These are phyloP conservation scores for Aspergillus neoniger DNA, from an alignment of 2,329 filamentous ascomycete genomes.

Conservation along the genomic window DNA sequence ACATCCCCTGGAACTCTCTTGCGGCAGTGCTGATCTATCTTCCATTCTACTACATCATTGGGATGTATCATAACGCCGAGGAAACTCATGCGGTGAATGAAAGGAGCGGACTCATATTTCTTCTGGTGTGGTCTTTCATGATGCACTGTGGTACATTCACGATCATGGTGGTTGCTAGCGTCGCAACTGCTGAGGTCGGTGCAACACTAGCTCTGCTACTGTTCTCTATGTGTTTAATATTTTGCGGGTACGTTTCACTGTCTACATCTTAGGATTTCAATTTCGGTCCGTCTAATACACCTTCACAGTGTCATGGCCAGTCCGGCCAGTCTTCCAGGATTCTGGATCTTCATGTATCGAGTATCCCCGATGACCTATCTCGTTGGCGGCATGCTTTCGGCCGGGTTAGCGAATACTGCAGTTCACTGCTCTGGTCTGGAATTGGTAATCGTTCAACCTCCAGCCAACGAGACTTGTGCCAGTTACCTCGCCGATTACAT, in stretches of 20 bases:
- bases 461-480: neutral
- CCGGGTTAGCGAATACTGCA: slow-evolving; percentile 1
- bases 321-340: slow-evolving; percentile 1
- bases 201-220: slow-evolving; percentile 5
- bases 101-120: slow-evolving; percentile 63
- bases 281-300: neutral
- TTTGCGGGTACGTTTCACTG: neutral
- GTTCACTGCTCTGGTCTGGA: slow-evolving; percentile 4
- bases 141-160: slow-evolving; percentile 26
- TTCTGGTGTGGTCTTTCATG: slow-evolving; percentile 61
- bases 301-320: neutral
- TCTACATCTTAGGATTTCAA: neutral
- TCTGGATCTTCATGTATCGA: slow-evolving; percentile 16
- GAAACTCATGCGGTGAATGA: slow-evolving; percentile 38
- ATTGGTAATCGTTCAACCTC: neutral
- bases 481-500: slow-evolving; percentile 5
- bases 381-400: slow-evolving; percentile 10
- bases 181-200: slow-evolving; percentile 8
- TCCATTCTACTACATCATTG: slow-evolving; percentile 65
- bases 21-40: slow-evolving; percentile 60
- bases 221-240: slow-evolving; percentile 1
- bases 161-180: slow-evolving; percentile 2
- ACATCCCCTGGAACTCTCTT: slow-evolving; percentile 63
- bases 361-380: slow-evolving; percentile 12
- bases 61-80: slow-evolving; percentile 39